Conservation (phyloP, 148 eudicot species). For the Heliamphora exappendiculata region DNA sequence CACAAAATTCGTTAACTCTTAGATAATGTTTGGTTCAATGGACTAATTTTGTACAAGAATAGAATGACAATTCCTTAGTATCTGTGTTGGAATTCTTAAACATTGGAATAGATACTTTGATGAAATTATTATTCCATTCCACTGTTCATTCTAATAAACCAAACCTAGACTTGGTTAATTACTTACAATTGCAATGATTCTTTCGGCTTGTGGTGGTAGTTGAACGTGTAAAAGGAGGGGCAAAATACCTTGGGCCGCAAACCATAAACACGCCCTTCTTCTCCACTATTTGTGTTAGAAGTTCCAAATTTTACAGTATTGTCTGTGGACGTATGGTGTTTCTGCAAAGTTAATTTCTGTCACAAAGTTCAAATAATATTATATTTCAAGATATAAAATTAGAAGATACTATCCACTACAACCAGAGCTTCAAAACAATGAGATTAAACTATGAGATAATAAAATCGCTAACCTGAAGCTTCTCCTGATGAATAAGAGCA, state of each 20-base stretch:
- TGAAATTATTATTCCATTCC: too few relatives aligned
- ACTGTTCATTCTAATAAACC: too few relatives aligned
- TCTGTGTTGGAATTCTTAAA: too few relatives aligned
- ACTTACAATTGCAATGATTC: not conserved
- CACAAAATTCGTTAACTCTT: too few relatives aligned
- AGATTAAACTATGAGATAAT: not conserved
- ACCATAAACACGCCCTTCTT: constrained; percentile 45
- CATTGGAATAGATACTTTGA: too few relatives aligned
- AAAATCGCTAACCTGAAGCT: constrained; percentile 40
- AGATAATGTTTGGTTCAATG: too few relatives aligned
- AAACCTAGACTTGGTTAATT: too few relatives aligned
- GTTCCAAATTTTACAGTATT: constrained; percentile 12
- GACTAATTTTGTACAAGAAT: too few relatives aligned
- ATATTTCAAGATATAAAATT: not conserved
- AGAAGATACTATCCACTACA: not conserved
- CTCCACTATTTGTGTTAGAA: constrained; percentile 12
- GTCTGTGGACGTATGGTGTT: constrained; percentile 15
- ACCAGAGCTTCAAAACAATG: not conserved
- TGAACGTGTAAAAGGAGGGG: not conserved
- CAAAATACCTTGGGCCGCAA: constrained; percentile 64
- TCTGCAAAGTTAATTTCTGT: constrained; percentile 18
- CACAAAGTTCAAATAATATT: not conserved
- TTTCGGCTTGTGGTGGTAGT: not conserved
- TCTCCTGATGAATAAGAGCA: constrained; percentile 53
- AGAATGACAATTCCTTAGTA: too few relatives aligned